These are phyloP conservation scores for Malassezia slooffiae DNA, from an alignment of 1,284 basidiomycete genomes.

Conservation along the genomic window DNA sequence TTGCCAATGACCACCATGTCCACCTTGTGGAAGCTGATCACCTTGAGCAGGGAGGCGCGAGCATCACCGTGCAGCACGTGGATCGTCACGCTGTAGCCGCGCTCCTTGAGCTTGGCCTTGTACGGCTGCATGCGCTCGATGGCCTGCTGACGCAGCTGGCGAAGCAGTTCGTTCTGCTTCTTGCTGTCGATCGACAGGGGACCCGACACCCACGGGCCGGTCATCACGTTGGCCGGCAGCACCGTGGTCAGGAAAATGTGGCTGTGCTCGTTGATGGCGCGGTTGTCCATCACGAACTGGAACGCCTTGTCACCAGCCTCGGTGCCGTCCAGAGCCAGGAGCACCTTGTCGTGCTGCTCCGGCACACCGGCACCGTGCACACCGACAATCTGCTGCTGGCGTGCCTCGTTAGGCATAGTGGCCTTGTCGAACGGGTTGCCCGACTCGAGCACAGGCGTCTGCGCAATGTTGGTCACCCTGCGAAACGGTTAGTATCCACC, in stretches of 20 bases:
- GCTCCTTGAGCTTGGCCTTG: constrained; percentile 27
- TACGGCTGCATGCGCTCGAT: constrained; percentile 38
- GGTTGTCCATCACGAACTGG: constrained; percentile 32
- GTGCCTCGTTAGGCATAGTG: constrained; percentile 30
- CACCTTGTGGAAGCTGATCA: constrained; percentile 32
- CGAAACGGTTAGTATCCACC: not conserved
- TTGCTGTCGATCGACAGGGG: constrained; percentile 39
- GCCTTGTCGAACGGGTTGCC: constrained; percentile 39
- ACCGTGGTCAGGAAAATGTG: constrained; percentile 39
- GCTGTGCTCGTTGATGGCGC: constrained; percentile 21
- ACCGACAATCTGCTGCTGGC: constrained; percentile 42
- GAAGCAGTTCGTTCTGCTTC: constrained; percentile 38
- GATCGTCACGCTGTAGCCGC: constrained; percentile 36
- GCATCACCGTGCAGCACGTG: constrained; percentile 41
- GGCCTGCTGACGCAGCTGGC: constrained; percentile 31
- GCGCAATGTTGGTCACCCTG: constrained; percentile 25
- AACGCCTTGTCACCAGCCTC: constrained; percentile 41
- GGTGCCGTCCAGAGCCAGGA: constrained; percentile 39
- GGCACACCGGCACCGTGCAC: constrained; percentile 21
- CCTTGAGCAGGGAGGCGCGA: constrained; percentile 27
- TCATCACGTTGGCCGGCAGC: constrained; percentile 35
- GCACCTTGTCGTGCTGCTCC: constrained; percentile 24
- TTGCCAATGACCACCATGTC: constrained; percentile 30
- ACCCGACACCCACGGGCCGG: constrained; percentile 39
- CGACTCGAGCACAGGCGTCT: constrained; percentile 39